phyloP scores from a whole-genome alignment of 768 basidiomycete genomes.

The Leccinum barrowsii region DNA sequence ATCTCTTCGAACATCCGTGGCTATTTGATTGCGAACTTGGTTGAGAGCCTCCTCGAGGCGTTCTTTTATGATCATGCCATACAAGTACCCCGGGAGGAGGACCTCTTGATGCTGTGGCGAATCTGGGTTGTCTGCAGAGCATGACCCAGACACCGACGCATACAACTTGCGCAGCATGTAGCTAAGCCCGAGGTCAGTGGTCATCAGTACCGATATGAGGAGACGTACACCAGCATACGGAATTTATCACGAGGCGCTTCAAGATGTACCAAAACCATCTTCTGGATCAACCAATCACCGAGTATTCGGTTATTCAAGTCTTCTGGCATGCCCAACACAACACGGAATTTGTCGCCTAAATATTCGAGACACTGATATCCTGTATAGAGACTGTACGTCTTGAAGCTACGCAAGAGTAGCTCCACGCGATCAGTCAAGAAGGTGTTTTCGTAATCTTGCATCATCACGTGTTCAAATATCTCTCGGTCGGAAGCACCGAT shows the following conservation, averaged over 20 bases:
- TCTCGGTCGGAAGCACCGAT: conserved; percentile 91
- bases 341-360: conserved; percentile 93
- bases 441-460: conserved; percentile 96
- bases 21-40: conserved; percentile 65
- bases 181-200: conserved; percentile 39
- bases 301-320: conserved; percentile 86
- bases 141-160: conserved; percentile 83
- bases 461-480: conserved; percentile 93
- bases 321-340: conserved; percentile 86
- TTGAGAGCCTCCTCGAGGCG: conserved; percentile 87
- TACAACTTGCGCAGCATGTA: conserved; percentile 98
- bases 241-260: conserved; percentile 89
- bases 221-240: conserved; percentile 76
- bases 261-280: conserved; percentile 88
- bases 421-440: conserved; percentile 98
- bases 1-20: conserved; percentile 71
- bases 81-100: conserved; percentile 86
- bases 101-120: conserved; percentile 99
- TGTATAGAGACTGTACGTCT: conserved; percentile 84
- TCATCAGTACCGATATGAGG: not conserved
- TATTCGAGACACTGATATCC: conserved; percentile 92
- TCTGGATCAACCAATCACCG: conserved; percentile 79
- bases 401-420: conserved; percentile 90
- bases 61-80: conserved; percentile 98
- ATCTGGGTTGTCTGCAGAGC: conserved; percentile 95